Base-by-base conservation (phyloP, 2,329 filamentous ascomycete genomes). In the Colletotrichum neosansevieriae region DNA sequence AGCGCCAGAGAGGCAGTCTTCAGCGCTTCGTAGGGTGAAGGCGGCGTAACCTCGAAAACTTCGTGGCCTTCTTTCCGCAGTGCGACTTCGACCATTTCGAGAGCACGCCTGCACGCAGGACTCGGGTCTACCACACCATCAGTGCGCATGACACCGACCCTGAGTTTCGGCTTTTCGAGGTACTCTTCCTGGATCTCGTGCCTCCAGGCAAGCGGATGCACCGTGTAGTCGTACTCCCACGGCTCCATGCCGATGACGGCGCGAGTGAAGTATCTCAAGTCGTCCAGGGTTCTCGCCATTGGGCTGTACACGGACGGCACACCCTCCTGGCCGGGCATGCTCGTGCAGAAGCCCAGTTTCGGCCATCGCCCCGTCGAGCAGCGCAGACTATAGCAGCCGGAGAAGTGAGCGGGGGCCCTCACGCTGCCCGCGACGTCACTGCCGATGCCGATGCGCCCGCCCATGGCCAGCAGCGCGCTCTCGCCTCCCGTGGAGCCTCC, bases 311-410 rank as follows among this genome's bases (percentile, higher is more conserved):
- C 94, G 71, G 91, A 93, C 1, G 93, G 90, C 36, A 98, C 89
- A 0, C 94, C 94, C 76, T 98, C 95, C 77, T 98, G 94, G 0
- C 95, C 95, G 0, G 92, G 89, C 94, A 97, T 97, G 74, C 92
- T 94, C 0, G 94, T 97, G 70, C 88, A 88, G 76, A 94, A 90
- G 10, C 94, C 94, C 47, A 88, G 86, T 78, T 97, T 97, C 1
- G 94, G 93, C 94, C 94, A 98, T 56, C 94, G 87, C 2, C 95
- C 94, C 1, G 93, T 97, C 3, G 92, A 94, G 80, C 94, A 97
- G 40, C 92, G 89, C 24, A 98, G 81, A 17, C 92, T 91, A 79
- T 97, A 98, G 76, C 95, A 93, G 9, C 94, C 94, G 2, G 92
- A 92, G 82, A 94, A 98, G 73, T 97, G 94, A 5, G 94, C 95